These are phyloP conservation scores for Solanum megistacrolobum DNA, from an alignment of 257 asterid species.

Conservation along the genomic window DNA sequence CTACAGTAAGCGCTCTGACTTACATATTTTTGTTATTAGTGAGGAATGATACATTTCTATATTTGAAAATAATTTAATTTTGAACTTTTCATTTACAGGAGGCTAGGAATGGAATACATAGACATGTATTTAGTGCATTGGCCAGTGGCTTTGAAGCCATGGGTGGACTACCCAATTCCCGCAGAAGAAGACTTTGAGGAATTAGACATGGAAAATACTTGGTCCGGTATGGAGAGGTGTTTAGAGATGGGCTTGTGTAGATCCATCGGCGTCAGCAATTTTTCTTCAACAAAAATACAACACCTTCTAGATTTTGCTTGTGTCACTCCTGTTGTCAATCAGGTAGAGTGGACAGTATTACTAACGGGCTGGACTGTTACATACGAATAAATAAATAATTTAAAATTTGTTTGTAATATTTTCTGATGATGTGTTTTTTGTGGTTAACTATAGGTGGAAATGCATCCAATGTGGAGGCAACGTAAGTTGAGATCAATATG, in stretches of 20 bases:
- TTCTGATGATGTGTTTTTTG: background rate
- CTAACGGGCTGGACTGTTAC: background rate
- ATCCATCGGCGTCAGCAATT: constrained; percentile 79
- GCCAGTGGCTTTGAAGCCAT: constrained; percentile 72
- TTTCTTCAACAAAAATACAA: constrained; percentile 49
- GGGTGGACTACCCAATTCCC: constrained; percentile 46
- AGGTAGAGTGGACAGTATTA: constrained; percentile 17
- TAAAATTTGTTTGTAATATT: background rate
- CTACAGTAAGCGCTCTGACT: constrained; percentile 31
- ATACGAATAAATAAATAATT: background rate
- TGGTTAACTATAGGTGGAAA: constrained; percentile 47
- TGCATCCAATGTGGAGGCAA: constrained; percentile 97
- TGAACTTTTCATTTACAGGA: constrained; percentile 15
- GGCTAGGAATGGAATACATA: constrained; percentile 58
- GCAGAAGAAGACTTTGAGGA: constrained; percentile 47
- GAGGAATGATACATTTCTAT: background rate
- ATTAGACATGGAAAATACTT: constrained; percentile 46
- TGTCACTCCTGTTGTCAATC: constrained; percentile 59
- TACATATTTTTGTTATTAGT: background rate
- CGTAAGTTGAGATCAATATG: constrained; percentile 44
- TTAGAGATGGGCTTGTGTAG: constrained; percentile 56
- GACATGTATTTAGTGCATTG: constrained; percentile 88
- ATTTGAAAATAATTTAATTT: background rate
- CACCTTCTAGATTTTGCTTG: constrained; percentile 34
- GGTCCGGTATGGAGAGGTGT: constrained; percentile 83